Evolutionary conservation across 371 early-diverging fungal species (phyloP).

Genomic region (Synchytrium microbalum): DNA sequence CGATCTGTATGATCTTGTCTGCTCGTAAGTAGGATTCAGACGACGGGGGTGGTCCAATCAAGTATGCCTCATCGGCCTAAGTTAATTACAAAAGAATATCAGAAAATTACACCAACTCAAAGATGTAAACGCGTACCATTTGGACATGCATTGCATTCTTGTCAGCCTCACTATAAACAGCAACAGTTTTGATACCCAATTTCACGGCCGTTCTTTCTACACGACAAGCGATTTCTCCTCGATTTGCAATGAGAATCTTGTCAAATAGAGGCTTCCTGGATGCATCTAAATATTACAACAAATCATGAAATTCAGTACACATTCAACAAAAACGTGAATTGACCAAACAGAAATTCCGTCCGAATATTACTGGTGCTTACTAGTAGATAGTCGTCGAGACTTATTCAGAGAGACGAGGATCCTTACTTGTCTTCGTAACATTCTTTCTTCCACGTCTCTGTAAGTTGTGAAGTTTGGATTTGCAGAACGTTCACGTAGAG

Average conservation of each 20-base stretch:
- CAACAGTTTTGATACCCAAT: slow-evolving; percentile 76
- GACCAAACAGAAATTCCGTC: too few relatives aligned
- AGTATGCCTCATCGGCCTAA: slow-evolving; percentile 88
- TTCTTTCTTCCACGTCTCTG: too few relatives aligned
- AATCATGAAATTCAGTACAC: too few relatives aligned
- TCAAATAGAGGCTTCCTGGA: slow-evolving; percentile 50
- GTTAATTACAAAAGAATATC: not conserved
- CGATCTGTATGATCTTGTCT: slow-evolving; percentile 75
- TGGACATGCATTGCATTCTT: slow-evolving; percentile 69
- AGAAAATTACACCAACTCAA: not conserved
- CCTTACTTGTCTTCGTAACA: too few relatives aligned
- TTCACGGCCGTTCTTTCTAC: slow-evolving; percentile 62
- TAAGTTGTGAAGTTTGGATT: too few relatives aligned
- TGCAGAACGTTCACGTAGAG: too few relatives aligned
- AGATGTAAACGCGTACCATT: slow-evolving; percentile 36
- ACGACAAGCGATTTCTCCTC: slow-evolving; percentile 93
- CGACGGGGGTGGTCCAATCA: slow-evolving; percentile 81
- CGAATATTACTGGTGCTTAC: too few relatives aligned
- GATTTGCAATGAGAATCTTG: slow-evolving; percentile 94
- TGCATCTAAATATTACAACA: not conserved
- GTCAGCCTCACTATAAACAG: slow-evolving; percentile 91
- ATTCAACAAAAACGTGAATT: too few relatives aligned
- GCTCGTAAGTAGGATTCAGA: slow-evolving; percentile 76
- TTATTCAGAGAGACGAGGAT: too few relatives aligned
- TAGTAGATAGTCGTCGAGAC: too few relatives aligned